Conservation (phyloP, 164 flowering plant genomes). For the Aristolochia contorta region DNA sequence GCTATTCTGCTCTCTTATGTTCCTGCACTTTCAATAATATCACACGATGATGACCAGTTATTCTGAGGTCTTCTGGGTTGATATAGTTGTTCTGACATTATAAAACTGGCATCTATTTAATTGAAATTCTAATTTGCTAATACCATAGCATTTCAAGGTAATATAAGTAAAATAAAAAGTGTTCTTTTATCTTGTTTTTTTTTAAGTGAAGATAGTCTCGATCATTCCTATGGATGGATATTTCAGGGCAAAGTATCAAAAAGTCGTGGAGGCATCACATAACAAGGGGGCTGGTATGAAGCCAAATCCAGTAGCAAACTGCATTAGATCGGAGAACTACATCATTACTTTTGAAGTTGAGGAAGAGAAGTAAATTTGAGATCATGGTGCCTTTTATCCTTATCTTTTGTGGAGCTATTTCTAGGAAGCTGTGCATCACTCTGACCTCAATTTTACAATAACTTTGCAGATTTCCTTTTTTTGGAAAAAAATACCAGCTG, state of each 20-base stretch:
- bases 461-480: conserved; percentile 73
- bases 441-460: background rate
- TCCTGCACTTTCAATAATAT: too few species aligned
- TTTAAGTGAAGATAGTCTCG: too few species aligned
- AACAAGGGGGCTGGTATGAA: conserved; percentile 64
- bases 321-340: conserved; percentile 86
- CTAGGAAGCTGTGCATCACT: background rate
- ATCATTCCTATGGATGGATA: background rate
- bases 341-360: conserved; percentile 93
- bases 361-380: conserved; percentile 74
- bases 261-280: conserved; percentile 95
- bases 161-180: too few species aligned
- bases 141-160: too few species aligned
- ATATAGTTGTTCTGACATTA: too few species aligned
- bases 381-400: conserved; percentile 2
- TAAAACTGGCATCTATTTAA: too few species aligned
- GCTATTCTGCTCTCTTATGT: too few species aligned
- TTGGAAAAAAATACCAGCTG: conserved; percentile 90
- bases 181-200: too few species aligned
- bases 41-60: too few species aligned
- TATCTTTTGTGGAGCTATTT: background rate
- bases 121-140: too few species aligned
- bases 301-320: conserved; percentile 73
- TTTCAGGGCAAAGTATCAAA: conserved; percentile 94
- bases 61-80: too few species aligned